Conservation (phyloP, 2,329 filamentous ascomycete genomes). For the Ramularia endophylla region DNA sequence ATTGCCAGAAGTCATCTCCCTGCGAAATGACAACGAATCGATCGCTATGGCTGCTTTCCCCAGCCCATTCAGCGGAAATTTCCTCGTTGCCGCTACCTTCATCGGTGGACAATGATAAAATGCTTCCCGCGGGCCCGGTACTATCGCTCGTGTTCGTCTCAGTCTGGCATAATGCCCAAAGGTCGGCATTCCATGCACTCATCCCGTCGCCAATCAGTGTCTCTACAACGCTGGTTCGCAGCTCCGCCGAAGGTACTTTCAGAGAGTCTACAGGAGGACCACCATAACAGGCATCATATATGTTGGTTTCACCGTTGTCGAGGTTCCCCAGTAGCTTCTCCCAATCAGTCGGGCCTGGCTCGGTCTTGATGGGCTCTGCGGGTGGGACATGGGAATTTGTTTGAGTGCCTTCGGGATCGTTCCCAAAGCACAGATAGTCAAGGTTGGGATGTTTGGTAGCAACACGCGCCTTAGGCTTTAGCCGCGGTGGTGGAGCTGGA, state of each 20-base stretch:
- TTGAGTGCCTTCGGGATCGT: constrained; percentile 31
- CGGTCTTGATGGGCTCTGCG: constrained; percentile 27
- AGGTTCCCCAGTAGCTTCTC: constrained; percentile 73
- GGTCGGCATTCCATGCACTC: constrained; percentile 21
- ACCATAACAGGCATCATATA: constrained; percentile 79
- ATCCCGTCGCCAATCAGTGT: constrained; percentile 13
- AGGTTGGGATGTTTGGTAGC: constrained; percentile 34
- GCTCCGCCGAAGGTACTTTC: constrained; percentile 38
- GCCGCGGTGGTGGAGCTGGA: constrained; percentile 16
- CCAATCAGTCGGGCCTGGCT: constrained; percentile 63
- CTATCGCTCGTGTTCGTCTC: constrained; percentile 19
- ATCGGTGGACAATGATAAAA: constrained; percentile 25
- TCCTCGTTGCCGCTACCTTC: constrained; percentile 22
- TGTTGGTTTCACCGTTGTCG: constrained; percentile 72
- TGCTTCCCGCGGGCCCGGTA: constrained; percentile 16
- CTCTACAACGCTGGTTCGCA: constrained; percentile 19
- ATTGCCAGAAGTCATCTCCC: constrained; percentile 28
- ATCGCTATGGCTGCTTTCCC: constrained; percentile 10
- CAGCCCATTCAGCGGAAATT: constrained; percentile 16
- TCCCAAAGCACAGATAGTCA: constrained; percentile 44
- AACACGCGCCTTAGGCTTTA: constrained; percentile 13
- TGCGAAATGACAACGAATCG: constrained; percentile 20
- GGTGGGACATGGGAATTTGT: constrained; percentile 4
- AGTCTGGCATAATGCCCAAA: constrained; percentile 28
- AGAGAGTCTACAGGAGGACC: constrained; percentile 48